These are phyloP conservation scores for Saposhnikovia divaricata DNA, from an alignment of 129 eudicot species.

Conservation along the genomic window DNA sequence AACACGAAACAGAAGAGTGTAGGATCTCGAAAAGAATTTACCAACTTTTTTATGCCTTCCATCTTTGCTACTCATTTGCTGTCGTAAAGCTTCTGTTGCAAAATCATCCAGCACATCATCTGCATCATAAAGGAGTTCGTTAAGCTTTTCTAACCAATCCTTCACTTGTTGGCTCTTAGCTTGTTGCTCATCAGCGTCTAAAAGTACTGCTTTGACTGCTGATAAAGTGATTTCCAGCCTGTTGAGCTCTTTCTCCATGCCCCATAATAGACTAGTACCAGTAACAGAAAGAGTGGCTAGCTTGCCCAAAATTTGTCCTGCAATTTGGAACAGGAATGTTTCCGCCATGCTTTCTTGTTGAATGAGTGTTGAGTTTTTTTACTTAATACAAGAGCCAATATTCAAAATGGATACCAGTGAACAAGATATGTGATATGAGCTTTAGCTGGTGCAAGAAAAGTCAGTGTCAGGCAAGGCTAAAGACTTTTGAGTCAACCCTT, in stretches of 20 bases:
- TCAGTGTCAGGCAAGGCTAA: not conserved
- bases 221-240: conserved; percentile 21
- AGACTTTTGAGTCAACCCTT: not conserved
- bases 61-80: not conserved
- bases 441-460: not conserved
- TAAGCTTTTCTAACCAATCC: conserved; percentile 33
- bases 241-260: conserved; percentile 21
- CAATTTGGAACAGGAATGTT: conserved; percentile 7
- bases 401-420: not conserved
- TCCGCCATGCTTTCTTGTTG: conserved; percentile 9
- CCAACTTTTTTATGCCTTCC: conserved; percentile 1
- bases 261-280: conserved; percentile 13
- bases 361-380: not conserved
- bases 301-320: conserved; percentile 3
- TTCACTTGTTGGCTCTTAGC: conserved; percentile 19
- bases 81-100: conserved; percentile 12
- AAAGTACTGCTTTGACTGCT: conserved; percentile 20
- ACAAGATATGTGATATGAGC: not conserved
- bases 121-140: conserved; percentile 19
- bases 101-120: conserved; percentile 23
- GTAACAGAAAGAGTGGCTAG: conserved; percentile 3
- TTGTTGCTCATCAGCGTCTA: conserved; percentile 22
- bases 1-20: conserved; percentile 15
- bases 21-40: conserved; percentile 23
- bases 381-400: not conserved